A percentile compares a stretch with the other conserved stretches of the same genome.
Conservation (phyloP, 139 green algal genomes). For the Chlorella sorokiniana region DNA sequence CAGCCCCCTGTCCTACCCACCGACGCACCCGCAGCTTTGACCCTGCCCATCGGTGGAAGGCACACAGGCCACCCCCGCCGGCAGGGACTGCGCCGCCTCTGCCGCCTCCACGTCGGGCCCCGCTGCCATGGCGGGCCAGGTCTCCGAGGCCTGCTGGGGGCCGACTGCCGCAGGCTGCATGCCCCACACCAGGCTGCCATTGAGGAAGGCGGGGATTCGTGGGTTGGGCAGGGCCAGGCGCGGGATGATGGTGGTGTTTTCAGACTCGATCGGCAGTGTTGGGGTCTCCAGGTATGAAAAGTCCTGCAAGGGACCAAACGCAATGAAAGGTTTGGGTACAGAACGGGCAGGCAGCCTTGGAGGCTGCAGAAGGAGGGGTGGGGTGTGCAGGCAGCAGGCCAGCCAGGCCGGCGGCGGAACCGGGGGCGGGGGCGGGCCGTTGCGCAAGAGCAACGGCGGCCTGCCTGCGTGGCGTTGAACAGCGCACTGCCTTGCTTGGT, state of each 20-base stretch:
- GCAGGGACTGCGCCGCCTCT: not conserved
- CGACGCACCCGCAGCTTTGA: not conserved
- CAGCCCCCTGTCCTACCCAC: too few species aligned
- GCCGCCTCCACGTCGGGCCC: not conserved
- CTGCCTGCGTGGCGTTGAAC: conserved; percentile 49
- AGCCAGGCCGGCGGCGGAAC: not conserved
- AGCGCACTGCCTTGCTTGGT: conserved; percentile 41
- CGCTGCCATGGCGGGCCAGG: not conserved
- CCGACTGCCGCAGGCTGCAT: conserved; percentile 24
- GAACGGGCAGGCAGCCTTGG: not conserved
- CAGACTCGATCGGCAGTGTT: not conserved
- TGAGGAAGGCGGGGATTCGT: conserved; percentile 57
- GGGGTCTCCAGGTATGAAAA: conserved; percentile 68
- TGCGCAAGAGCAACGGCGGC: not conserved
- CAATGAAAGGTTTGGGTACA: not conserved
- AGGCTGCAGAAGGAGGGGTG: not conserved
- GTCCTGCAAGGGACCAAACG: conserved; percentile 48
- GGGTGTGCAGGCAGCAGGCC: not conserved
- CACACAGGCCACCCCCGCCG: conserved; percentile 25
- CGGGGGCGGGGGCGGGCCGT: not conserved
- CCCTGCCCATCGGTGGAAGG: not conserved
- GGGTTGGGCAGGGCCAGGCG: conserved; percentile 54
- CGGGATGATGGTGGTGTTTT: conserved; percentile 53
- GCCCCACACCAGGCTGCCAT: conserved; percentile 62
- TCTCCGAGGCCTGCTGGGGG: not conserved